These are phyloP conservation scores for Fagopyrum esculentum DNA, from an alignment of 148 eudicot species.

Conservation along the genomic window DNA sequence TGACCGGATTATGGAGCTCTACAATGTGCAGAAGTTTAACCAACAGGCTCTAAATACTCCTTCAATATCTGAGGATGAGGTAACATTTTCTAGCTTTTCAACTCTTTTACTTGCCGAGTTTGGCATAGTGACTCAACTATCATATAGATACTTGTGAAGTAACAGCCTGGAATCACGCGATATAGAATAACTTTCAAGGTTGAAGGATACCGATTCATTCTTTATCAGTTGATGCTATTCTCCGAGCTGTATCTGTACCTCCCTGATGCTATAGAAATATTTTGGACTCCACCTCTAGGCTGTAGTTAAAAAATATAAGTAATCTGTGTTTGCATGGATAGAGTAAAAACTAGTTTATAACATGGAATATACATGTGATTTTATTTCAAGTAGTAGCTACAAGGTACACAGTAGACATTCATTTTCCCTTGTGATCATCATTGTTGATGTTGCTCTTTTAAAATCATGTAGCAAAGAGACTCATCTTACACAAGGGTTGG, in stretches of 20 bases:
- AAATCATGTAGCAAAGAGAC: slow-evolving; percentile 55
- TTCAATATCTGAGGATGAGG: slow-evolving; percentile 86
- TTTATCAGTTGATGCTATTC: background rate
- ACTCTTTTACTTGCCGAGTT: background rate
- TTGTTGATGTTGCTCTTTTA: background rate
- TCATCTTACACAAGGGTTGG: slow-evolving; percentile 78
- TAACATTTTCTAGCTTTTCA: slow-evolving; percentile 16
- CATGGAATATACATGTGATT: no score
- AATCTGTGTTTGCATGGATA: no score
- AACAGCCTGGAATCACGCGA: background rate
- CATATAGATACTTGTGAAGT: background rate
- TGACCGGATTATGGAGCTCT: slow-evolving; percentile 96
- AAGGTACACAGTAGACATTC: background rate
- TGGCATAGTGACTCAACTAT: background rate
- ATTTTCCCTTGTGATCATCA: background rate
- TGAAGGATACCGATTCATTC: background rate
- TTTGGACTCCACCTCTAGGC: no score
- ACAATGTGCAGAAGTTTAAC: slow-evolving; percentile 94
- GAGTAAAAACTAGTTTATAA: no score
- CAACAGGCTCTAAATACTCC: slow-evolving; percentile 89
- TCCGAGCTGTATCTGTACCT: background rate
- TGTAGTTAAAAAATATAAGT: no score
- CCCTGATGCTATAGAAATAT: no score
- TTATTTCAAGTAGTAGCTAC: background rate
- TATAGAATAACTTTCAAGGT: background rate